phyloP scores from a whole-genome alignment of 2,329 filamentous ascomycete species.

The Didymella sp. region DNA sequence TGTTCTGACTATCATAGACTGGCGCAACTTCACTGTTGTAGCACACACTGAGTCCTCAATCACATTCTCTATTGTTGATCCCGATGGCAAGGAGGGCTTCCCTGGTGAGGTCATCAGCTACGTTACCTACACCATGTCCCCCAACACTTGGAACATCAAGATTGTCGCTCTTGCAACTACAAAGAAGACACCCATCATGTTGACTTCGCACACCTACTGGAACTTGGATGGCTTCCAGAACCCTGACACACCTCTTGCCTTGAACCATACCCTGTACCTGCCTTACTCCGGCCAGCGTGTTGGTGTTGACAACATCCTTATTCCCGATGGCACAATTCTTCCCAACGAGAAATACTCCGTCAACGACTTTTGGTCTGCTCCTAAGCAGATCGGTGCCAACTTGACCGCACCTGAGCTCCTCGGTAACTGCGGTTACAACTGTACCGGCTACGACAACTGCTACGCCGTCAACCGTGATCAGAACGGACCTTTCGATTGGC shows the following conservation, averaged over 20 bases:
- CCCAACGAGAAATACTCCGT: slow-evolving; percentile 70
- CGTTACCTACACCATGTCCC: slow-evolving; percentile 74
- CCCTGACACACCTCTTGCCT: slow-evolving; percentile 67
- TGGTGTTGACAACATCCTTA: slow-evolving; percentile 64
- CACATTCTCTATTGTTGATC: slow-evolving; percentile 76
- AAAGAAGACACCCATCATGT: slow-evolving; percentile 82
- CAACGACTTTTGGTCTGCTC: slow-evolving; percentile 81
- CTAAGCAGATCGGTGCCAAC: slow-evolving; percentile 79
- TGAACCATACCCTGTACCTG: slow-evolving; percentile 76
- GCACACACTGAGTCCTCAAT: slow-evolving; percentile 71
- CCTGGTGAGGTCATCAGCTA: slow-evolving; percentile 78
- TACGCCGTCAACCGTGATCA: slow-evolving; percentile 70
- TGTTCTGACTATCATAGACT: slow-evolving; percentile 52
- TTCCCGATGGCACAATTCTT: slow-evolving; percentile 66
- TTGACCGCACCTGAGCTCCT: slow-evolving; percentile 67
- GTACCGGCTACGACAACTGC: slow-evolving; percentile 84
- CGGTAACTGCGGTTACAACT: slow-evolving; percentile 80
- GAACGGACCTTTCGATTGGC: slow-evolving; percentile 69
- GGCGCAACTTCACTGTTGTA: slow-evolving; percentile 77
- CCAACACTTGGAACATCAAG: slow-evolving; percentile 73
- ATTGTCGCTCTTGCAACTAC: slow-evolving; percentile 75
- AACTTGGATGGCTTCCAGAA: slow-evolving; percentile 82
- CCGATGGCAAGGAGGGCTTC: slow-evolving; percentile 77
- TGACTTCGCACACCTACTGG: slow-evolving; percentile 80
- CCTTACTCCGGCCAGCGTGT: slow-evolving; percentile 76